Evolutionary conservation across 2,329 filamentous ascomycete species (phyloP), one percentile per base, ranked within the genome.

Genomic region (Cladosporium phlei): DNA sequence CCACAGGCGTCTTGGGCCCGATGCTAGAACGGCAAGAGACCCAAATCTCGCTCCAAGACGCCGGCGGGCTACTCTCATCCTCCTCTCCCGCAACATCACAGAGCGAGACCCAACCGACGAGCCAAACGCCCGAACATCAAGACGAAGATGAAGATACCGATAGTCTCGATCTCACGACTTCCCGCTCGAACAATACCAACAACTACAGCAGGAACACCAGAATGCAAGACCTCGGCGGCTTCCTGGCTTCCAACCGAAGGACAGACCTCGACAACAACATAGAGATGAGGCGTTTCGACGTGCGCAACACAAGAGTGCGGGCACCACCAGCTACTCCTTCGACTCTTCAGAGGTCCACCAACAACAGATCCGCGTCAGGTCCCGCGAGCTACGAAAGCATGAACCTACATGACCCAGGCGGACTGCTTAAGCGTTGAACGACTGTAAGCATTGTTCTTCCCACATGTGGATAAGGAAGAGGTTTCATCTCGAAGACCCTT

Each of bases 11-110:
- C 2, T 46, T 59, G 6, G 56, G 55, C 1, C 60, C 61, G 2
- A 58, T 51, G 54, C 50, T 57, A 9, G 59, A 58, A 45, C 52
- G 58, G 20, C 49, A 53, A n/a, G 55, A 58, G 45, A 62, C 53
- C 8, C 49, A 56, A 7, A 38, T 59, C 3, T 60, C 55, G 19
- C 43, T 65, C 5, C 62, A 65, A 47, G 63, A 65, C 45, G 56
- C 57, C 4, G 62, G 62, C 8, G 63, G 63, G 7, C 48, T 63
- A 8, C 45, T 61, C 21, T 21, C 32, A 2, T 12, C 14, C 19
- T 17, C 22, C 9, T 21, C 24, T 9, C 27, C 27, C 9, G 28
- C 12, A 47, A 24, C 34, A 10, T 33, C 38, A 37, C n/a, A n/a
- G n/a, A 34, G 25, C 20, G 17, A 20, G 14, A 22, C 14, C 14